These are phyloP conservation scores for Citrus medica DNA, from an alignment of 345 rosid species.

Conservation along the genomic window DNA sequence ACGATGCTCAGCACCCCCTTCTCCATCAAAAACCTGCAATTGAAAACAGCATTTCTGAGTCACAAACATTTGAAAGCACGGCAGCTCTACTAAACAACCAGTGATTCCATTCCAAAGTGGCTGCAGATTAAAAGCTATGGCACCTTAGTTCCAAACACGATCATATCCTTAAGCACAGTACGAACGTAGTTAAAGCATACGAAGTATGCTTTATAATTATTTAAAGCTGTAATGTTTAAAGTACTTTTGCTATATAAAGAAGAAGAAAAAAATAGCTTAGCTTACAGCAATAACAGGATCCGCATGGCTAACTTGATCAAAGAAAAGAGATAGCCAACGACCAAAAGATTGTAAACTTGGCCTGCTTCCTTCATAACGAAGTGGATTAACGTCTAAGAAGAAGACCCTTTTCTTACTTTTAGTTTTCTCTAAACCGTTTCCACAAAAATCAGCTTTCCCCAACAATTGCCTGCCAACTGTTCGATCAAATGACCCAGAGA, in stretches of 20 bases:
- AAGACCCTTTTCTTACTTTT: slow-evolving; percentile 67
- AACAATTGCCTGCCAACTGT: slow-evolving; percentile 32
- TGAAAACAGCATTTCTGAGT: background rate
- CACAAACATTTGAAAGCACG: background rate
- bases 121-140: background rate
- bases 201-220: background rate
- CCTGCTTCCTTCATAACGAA: slow-evolving; percentile 75
- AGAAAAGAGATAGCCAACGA: slow-evolving; percentile 83
- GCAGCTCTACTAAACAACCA: background rate
- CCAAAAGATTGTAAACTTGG: slow-evolving; percentile 71
- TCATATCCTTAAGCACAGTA: background rate
- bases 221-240: background rate
- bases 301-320: slow-evolving; percentile 67
- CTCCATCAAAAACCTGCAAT: slow-evolving; percentile 87
- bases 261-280: background rate
- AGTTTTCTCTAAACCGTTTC: slow-evolving; percentile 17
- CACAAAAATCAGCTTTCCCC: slow-evolving; percentile 7
- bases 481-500: slow-evolving; percentile 45
- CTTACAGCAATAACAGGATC: slow-evolving; percentile 92
- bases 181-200: background rate
- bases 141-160: background rate
- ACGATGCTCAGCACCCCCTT: slow-evolving; percentile 61
- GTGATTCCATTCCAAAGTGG: background rate
- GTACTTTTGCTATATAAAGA: background rate
- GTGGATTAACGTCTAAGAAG: slow-evolving; percentile 85